A percentile compares a stretch with the other conserved stretches of the same genome.
Conservation (phyloP, 495 filamentous ascomycete species). For the Tuber umbilicatum region DNA sequence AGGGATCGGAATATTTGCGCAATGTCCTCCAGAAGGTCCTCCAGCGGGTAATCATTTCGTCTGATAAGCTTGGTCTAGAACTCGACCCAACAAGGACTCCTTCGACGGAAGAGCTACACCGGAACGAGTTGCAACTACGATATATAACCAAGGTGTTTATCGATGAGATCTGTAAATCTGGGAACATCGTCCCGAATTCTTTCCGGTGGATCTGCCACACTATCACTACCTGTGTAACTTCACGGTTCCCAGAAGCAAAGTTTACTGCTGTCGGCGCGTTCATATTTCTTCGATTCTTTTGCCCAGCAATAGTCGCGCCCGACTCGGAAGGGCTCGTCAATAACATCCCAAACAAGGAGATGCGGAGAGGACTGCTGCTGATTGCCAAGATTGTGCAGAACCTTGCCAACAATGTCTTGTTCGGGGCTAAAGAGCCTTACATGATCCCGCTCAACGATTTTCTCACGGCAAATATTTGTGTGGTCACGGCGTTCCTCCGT, state of each 20-base stretch:
- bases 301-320: conserved; percentile 61
- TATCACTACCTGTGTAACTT: conserved; percentile 54
- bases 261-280: conserved; percentile 64
- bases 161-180: conserved; percentile 58
- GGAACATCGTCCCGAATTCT: conserved; percentile 53
- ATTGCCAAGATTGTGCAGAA: conserved; percentile 65
- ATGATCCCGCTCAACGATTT: conserved; percentile 64
- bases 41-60: conserved; percentile 54
- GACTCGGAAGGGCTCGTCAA: conserved; percentile 58
- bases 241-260: conserved; percentile 59
- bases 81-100: conserved; percentile 55
- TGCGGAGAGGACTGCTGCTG: conserved; percentile 58
- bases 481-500: conserved; percentile 56
- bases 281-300: conserved; percentile 64
- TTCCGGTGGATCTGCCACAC: conserved; percentile 61
- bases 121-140: conserved; percentile 55
- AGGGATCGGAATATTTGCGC: conserved; percentile 56
- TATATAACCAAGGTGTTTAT: conserved; percentile 61
- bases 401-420: conserved; percentile 62
- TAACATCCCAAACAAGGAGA: conserved; percentile 55
- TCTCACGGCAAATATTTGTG: conserved; percentile 57
- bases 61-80: conserved; percentile 58
- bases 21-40: conserved; percentile 58
- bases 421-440: conserved; percentile 63
- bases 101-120: conserved; percentile 54